Conservation (phyloP, 202 grass and related monocot species). For the Carex sylvatica region DNA sequence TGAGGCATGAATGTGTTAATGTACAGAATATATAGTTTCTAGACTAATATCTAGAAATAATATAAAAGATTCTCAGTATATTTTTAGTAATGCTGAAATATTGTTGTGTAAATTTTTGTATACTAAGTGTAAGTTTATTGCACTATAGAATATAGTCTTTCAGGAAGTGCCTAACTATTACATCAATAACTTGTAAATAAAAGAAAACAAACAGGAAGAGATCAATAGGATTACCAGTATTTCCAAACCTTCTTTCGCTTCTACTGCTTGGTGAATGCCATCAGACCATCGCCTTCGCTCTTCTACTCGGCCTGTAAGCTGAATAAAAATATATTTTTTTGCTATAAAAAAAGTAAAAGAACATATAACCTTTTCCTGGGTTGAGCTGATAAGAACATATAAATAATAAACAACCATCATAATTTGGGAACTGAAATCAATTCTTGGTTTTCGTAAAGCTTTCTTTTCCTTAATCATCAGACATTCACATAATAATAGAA, state of each 20-base stretch:
- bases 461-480: not conserved
- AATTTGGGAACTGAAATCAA: not conserved
- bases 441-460: not conserved
- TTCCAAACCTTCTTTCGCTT: constrained; percentile 96
- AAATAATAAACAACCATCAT: not conserved
- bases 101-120: not conserved
- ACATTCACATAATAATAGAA: constrained; percentile 20
- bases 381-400: constrained; percentile 13
- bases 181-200: not conserved
- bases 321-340: constrained; percentile 31
- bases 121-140: not conserved
- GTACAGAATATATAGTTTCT: not conserved
- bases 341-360: not conserved
- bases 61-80: not conserved
- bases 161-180: not conserved
- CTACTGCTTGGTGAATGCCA: constrained; percentile 98
- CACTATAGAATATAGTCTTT: not conserved
- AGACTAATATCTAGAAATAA: not conserved
- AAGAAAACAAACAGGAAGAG: constrained; percentile 26
- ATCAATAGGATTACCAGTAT: constrained; percentile 56
- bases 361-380: not conserved
- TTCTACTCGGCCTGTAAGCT: constrained; percentile 94
- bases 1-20: not conserved
- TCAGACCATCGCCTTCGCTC: constrained; percentile 97
- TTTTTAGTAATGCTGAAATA: not conserved